Base-by-base conservation (phyloP, 225 moss, liverwort and hornwort species). In the Climacium dendroides region DNA sequence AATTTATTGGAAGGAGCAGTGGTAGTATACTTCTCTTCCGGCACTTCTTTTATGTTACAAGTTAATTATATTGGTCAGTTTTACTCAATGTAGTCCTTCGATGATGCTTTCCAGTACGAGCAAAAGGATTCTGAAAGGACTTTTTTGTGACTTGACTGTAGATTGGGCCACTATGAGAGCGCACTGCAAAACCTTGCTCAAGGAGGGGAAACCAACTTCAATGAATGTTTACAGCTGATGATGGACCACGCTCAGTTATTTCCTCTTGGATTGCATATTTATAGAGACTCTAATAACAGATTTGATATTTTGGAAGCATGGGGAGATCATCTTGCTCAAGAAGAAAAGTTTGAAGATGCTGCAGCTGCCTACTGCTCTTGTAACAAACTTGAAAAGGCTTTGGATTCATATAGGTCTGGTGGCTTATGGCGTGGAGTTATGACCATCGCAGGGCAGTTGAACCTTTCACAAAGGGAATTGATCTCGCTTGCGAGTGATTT, bases 351-450 rank as follows among this genome's bases (percentile, higher is more conserved):
- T 83, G 96, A 96, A 61, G 94, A 97, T 83, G 99, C 99, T 83
- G 99, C 95, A 82, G 95, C 95, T 77, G 89, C 99, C 60, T 99
- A 96, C 78, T 96, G 97, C 92, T 95, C 95, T 43, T 95, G 95
- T 86, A 89, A 87, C 85, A 89, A 88, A 77, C 94, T 97, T 82
- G 88, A 91, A 35, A 96, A 95, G 89, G 99, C 97, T 55, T 84
- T 99, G 87, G 88, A 76, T 81, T 95, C 95, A 4, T 97, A 94
- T 71, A 93, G 92, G 85, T 88, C 93, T 59, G 97, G 96, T 88
- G 99, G 99, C 79, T 89, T 95, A 77, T 99, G 99, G 99, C 95
- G 95, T 90, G 93, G 90, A 65, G 96, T 95, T 32, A 96, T 99
- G 99, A 91, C 94, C 15, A 89, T 97, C 87, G 97, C 96, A 76